Base-by-base conservation (phyloP, 163 green algal species). In the Scenedesmus sp. region DNA sequence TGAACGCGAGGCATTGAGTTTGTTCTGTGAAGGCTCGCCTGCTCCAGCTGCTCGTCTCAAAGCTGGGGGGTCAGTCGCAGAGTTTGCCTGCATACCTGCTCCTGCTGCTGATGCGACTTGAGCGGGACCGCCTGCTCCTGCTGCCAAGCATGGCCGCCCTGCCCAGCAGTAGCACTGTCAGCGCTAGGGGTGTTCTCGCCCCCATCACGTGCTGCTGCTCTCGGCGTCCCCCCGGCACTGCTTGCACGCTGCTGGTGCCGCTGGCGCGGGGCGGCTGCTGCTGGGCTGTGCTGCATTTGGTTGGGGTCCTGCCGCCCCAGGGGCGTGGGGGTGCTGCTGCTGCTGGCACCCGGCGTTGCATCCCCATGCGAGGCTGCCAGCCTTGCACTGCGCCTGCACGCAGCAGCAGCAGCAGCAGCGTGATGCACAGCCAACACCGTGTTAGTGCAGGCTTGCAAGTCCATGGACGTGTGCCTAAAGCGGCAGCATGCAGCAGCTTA, bases 351-450 rank as follows among this genome's bases (percentile, higher is more conserved):
- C 12, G 35, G 35, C 4, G 78, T n/a, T 15, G 78, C 46, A 10
- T 85, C 88, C 20, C 46, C 83, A 65, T 91, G 87, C 13, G 84
- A 59, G 26, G 86, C 90, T n/a, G 92, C 92, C 30, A 94, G 78
- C 1, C 92, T 86, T n/a, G 92, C 85, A 83, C 86, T 92, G 37
- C 92, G 92, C 70, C 88, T 92, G 79, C 59, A 37, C 0, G 56
- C 18, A 56, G 30, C 20, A n/a, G 30, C 30, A 18, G 65, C 65
- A 72, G 24, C 12, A 24, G 22, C 18, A 24, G 4, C 3, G 10
- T 33, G 4, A 35, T 72, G 22, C 18, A 35, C 33, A n/a, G 22
- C 3, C 22, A 72, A 35, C 20, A 24, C 3, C 20, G 51, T 61
- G 51, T 61, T 72, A 24, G 13, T 22, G 33, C 10, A 33, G 22